Conservation (phyloP, 176 grass and related monocot species). For the Saccharum spontaneum region DNA sequence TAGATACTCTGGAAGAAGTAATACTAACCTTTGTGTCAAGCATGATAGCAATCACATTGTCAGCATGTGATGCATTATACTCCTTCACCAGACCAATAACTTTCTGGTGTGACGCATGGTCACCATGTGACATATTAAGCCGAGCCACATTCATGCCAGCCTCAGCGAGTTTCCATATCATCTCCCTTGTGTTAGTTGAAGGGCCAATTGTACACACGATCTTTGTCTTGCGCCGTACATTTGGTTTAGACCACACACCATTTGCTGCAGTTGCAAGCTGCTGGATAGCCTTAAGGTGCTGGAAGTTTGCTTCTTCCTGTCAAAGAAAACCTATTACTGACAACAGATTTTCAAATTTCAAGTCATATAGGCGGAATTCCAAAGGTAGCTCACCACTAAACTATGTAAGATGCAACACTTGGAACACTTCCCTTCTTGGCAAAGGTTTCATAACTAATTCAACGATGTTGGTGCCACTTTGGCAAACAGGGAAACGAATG, state of each 20-base stretch:
- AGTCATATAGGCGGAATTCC: conserved; percentile 14
- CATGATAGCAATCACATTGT: conserved; percentile 93
- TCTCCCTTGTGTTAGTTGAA: conserved; percentile 88
- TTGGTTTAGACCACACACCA: conserved; percentile 81
- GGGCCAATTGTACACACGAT: conserved; percentile 98
- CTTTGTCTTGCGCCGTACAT: conserved; percentile 93
- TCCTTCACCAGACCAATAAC: conserved; percentile 94
- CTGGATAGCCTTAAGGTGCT: conserved; percentile 83
- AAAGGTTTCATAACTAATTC: background rate
- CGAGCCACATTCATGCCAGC: conserved; percentile 89
- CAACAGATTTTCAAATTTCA: conserved; percentile 11
- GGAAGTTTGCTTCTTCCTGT: conserved; percentile 81
- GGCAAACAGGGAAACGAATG: background rate
- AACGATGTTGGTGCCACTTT: conserved; percentile 1
- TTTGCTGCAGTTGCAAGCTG: conserved; percentile 51
- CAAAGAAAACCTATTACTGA: conserved; percentile 23
- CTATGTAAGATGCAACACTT: background rate
- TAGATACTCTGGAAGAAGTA: conserved; percentile 22
- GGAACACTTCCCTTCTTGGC: background rate
- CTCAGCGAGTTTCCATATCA: conserved; percentile 95
- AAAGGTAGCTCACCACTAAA: background rate
- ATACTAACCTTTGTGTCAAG: conserved; percentile 89
- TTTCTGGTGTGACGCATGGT: conserved; percentile 91
- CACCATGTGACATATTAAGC: conserved; percentile 95
- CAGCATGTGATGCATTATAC: conserved; percentile 80